Conservation (phyloP, 2,329 filamentous ascomycete genomes). For the Cladosporium phlei region DNA sequence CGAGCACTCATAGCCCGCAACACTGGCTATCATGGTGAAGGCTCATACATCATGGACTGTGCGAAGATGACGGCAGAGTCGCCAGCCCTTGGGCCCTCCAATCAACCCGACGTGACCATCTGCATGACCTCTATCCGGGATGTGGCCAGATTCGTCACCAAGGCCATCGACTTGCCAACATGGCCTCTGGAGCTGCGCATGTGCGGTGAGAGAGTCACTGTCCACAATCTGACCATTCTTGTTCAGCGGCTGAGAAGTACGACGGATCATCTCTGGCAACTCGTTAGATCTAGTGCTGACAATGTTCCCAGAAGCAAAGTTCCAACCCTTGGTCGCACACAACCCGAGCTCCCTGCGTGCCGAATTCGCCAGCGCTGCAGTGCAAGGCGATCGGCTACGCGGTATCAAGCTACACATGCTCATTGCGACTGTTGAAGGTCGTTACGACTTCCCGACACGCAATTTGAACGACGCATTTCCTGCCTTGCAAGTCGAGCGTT, state of each 20-base stretch:
- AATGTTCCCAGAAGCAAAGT: constrained; percentile 12
- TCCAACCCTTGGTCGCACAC: constrained; percentile 36
- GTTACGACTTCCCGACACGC: constrained; percentile 59
- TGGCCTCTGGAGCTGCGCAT: constrained; percentile 69
- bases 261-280: constrained; percentile 2
- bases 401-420: constrained; percentile 53
- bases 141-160: constrained; percentile 64
- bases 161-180: constrained; percentile 58
- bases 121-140: constrained; percentile 67
- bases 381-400: constrained; percentile 29
- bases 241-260: constrained; percentile 46
- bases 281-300: too few relatives aligned
- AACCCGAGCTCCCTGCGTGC: constrained; percentile 47
- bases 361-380: constrained; percentile 41
- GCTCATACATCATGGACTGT: constrained; percentile 63
- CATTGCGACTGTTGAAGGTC: constrained; percentile 62
- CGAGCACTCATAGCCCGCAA: constrained; percentile 55
- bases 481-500: constrained; percentile 33
- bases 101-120: constrained; percentile 48
- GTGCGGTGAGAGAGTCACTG: constrained; percentile 60
- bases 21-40: constrained; percentile 52
- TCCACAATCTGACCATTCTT: constrained; percentile 56
- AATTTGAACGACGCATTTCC: constrained; percentile 53
- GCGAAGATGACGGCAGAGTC: constrained; percentile 55
- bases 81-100: constrained; percentile 50